Conservation (phyloP, 352 stramenopile genomes). For the Globisporangium cylindrosporum region DNA sequence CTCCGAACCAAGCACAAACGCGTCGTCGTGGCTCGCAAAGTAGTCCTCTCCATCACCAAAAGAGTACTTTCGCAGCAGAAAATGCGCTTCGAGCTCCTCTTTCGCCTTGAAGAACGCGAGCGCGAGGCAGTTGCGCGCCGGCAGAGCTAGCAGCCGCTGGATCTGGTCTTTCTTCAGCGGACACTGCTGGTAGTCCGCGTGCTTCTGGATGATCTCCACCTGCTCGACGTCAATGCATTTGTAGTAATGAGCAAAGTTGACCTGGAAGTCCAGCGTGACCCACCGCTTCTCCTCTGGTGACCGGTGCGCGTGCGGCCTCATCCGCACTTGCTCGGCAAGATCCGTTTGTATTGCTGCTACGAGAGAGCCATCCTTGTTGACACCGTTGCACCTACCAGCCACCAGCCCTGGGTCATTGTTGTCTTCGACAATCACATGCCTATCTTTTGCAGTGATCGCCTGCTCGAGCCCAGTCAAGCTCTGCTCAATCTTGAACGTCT, state of each 20-base stretch:
- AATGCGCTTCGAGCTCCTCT: slow-evolving; percentile 56
- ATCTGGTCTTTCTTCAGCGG: slow-evolving; percentile 43
- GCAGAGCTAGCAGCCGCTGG: slow-evolving; percentile 48
- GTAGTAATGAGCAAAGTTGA: slow-evolving; percentile 70
- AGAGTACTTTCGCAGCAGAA: slow-evolving; percentile 65
- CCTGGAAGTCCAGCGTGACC: slow-evolving; percentile 60
- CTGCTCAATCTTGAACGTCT: slow-evolving; percentile 42
- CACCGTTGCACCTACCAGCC: not conserved
- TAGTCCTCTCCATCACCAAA: slow-evolving; percentile 66
- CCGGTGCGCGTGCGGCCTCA: slow-evolving; percentile 47
- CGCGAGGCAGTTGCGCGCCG: slow-evolving; percentile 60
- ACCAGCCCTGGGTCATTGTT: not conserved
- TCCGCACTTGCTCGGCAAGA: slow-evolving; percentile 36
- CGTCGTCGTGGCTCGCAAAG: slow-evolving; percentile 41
- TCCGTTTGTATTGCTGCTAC: slow-evolving; percentile 7
- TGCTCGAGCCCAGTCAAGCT: slow-evolving; percentile 24
- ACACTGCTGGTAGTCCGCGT: slow-evolving; percentile 47
- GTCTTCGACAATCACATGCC: not conserved
- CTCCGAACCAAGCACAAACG: slow-evolving; percentile 26
- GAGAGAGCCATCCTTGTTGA: not conserved
- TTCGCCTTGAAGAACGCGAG: slow-evolving; percentile 66
- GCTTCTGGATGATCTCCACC: slow-evolving; percentile 59
- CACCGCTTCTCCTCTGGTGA: slow-evolving; percentile 61
- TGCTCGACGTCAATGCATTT: slow-evolving; percentile 46
- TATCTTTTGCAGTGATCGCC: slow-evolving; percentile 20